Evolutionary conservation across 768 basidiomycete species (phyloP).

Genomic region (Phaeotremella fagi): DNA sequence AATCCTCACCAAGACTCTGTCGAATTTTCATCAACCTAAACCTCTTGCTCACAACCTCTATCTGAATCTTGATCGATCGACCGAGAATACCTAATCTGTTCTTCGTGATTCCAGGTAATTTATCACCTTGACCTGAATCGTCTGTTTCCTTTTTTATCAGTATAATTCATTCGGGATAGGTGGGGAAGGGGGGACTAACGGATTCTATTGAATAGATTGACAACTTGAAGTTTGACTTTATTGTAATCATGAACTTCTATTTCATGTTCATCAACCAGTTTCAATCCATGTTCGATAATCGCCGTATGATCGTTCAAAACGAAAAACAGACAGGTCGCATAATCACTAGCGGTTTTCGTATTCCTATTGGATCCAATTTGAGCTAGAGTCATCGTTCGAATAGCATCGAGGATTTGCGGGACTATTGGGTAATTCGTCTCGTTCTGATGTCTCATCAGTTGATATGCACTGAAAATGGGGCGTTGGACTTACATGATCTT

Average conservation of each 20-base stretch:
- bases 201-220: conserved; percentile 7
- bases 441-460: no score
- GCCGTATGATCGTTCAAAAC: conserved; percentile 11
- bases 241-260: conserved; percentile 2
- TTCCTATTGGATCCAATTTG: not conserved
- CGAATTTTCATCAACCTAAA: conserved; percentile 6
- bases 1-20: no score
- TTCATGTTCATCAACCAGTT: not conserved
- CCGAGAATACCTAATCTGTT: conserved; percentile 17
- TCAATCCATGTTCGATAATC: conserved; percentile 4
- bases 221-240: conserved; percentile 1
- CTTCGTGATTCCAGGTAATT: conserved; percentile 14
- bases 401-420: not conserved
- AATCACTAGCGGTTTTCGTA: not conserved
- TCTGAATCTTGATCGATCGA: conserved; percentile 6
- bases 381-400: not conserved
- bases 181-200: conserved; percentile 17
- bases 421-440: no score
- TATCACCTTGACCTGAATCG: conserved; percentile 7
- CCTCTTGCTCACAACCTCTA: not conserved
- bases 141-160: not conserved
- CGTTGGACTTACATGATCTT: no score
- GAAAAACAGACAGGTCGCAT: conserved; percentile 10
- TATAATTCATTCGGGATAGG: no score
- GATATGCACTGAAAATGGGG: no score